A percentile compares a stretch with the other conserved stretches of the same genome.
Evolutionary conservation across 1,139 yeast species (phyloP).

Genomic region (Pichia sp.): DNA sequence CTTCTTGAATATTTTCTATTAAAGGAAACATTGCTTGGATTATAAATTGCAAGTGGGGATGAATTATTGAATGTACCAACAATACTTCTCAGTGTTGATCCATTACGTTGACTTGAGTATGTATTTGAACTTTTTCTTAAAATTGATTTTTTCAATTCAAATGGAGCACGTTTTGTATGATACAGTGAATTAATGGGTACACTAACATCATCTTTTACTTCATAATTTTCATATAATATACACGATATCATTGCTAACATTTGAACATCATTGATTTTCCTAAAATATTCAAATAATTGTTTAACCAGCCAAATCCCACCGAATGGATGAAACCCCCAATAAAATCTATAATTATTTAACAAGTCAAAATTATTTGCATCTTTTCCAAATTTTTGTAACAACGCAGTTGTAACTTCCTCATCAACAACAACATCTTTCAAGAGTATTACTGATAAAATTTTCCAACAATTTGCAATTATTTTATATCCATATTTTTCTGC

Average conservation of each 20-base stretch:
- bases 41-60: background rate
- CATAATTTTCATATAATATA: constrained; percentile 43
- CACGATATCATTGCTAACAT: constrained; percentile 90
- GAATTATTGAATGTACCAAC: background rate
- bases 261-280: constrained; percentile 60
- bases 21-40: constrained; percentile 19
- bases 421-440: constrained; percentile 27
- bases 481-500: constrained; percentile 58
- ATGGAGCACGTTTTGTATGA: constrained; percentile 21
- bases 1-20: constrained; percentile 17
- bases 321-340: constrained; percentile 80
- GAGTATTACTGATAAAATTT: constrained; percentile 44
- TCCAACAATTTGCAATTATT: constrained; percentile 76
- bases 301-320: constrained; percentile 72
- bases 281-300: constrained; percentile 61
- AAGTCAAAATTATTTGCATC: constrained; percentile 12
- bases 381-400: constrained; percentile 16
- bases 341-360: constrained; percentile 30
- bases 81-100: background rate
- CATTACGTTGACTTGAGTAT: background rate
- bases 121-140: background rate
- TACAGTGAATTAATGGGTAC: constrained; percentile 48
- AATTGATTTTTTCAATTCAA: background rate
- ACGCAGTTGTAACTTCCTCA: constrained; percentile 11
- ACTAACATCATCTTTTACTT: constrained; percentile 22